Percentiles rank a stretch among this genome's conserved stretches.
phyloP scores from a whole-genome alignment of 495 filamentous ascomycete genomes.

The Arthonia radiata region DNA sequence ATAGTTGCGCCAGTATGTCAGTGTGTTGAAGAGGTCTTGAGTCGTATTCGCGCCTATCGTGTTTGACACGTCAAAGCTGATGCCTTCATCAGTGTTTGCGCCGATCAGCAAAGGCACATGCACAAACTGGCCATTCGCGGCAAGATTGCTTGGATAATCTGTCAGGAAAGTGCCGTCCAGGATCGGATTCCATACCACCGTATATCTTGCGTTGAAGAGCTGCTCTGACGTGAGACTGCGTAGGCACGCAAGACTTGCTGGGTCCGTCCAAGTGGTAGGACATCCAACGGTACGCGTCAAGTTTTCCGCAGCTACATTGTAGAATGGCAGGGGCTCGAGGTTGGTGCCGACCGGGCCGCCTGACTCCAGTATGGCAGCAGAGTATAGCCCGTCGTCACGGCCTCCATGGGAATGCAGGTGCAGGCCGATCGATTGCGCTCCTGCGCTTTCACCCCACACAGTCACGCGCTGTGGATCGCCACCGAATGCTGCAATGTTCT shows the following conservation, averaged over 20 bases:
- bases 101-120: constrained; percentile 24
- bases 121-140: constrained; percentile 17
- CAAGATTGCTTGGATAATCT: constrained; percentile 13
- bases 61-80: constrained; percentile 17
- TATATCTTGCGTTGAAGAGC: constrained; percentile 18
- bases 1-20: constrained; percentile 19
- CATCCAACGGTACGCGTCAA: constrained; percentile 17
- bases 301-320: constrained; percentile 17
- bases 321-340: constrained; percentile 13
- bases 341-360: constrained; percentile 17
- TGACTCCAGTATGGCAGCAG: constrained; percentile 22
- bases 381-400: constrained; percentile 19
- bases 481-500: constrained; percentile 29
- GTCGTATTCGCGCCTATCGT: constrained; percentile 23
- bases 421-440: constrained; percentile 25
- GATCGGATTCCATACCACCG: constrained; percentile 12
- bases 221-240: constrained; percentile 19
- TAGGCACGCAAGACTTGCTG: constrained; percentile 22
- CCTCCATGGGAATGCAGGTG: constrained; percentile 29
- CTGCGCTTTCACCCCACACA: constrained; percentile 22
- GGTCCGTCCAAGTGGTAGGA: constrained; percentile 5
- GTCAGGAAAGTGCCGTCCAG: constrained; percentile 27
- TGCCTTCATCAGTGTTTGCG: constrained; percentile 25
- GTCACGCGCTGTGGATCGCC: constrained; percentile 19
- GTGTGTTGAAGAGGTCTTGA: constrained; percentile 19